Evolutionary conservation across 164 flowering plant genomes (phyloP), one percentile per base, ranked within the genome.

Genomic region (Akebia trifoliata): DNA sequence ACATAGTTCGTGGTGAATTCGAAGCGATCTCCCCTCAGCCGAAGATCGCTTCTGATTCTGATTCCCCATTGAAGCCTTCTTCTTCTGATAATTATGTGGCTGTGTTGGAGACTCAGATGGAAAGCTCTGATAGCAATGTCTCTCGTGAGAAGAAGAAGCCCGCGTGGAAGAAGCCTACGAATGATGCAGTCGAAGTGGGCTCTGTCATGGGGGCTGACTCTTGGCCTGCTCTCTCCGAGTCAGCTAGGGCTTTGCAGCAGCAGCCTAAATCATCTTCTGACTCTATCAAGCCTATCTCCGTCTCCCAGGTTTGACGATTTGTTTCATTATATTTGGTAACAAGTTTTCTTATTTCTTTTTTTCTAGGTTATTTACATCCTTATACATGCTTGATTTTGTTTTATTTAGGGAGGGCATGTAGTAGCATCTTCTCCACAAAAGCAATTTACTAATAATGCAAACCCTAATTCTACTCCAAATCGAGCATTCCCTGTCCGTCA

Each of bases 141-240:
- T 74, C 47, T 60, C 46, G 47, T 37, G 12, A 14, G 37, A 57
- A 57, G 6, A 81, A 75, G 72, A 80, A 74, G 70, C 80, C 78
- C 8, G 94, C 75, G 14, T 86, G 94, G 94, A 82, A 79, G 38
- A 83, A 66, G 57, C 84, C 78, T 4, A 22, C 71, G 1, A 78
- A 73, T 14, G 83, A 71, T 26, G 77, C 50, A 36, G 66, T 64
- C 3, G 83, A 76, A 56, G 64, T 63, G 11, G 65, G 63, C 49
- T 67, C 80, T 7, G 78, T 76, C 4, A 78, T 85, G 76, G 87
- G 78, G 44, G 85, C 83, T 25, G 71, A 18, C 14, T 67, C 83
- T 17, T 83, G 92, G 88, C 92, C 92, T 7, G 81, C 86, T 44
- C 72, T 85, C 6, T 79, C 88, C 12, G 83, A 81, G 50, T 72